Evolutionary conservation across 192 early-diverging fungal species (phyloP).

Genomic region (Funneliformis geosporum): DNA sequence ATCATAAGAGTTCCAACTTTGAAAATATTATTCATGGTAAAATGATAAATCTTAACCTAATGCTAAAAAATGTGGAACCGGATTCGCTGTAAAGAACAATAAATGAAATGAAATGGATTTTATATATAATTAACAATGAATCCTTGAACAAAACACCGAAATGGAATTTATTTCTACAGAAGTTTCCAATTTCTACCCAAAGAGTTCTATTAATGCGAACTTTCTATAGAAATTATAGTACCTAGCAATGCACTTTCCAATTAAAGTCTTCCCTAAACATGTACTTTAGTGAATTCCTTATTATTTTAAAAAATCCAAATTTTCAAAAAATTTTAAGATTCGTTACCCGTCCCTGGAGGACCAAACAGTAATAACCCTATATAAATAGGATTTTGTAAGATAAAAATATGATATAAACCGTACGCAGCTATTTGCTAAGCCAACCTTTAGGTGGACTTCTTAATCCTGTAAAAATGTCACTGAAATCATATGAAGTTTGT

Average conservation of each 20-base stretch:
- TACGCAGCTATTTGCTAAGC: not conserved
- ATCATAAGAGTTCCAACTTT: not conserved
- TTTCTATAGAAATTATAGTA: not conserved
- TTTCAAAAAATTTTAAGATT: slow-evolving; percentile 13
- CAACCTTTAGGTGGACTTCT: slow-evolving; percentile 77
- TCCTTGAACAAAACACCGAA: too few species aligned
- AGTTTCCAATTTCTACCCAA: too few species aligned
- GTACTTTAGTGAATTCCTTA: not conserved
- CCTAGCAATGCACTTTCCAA: slow-evolving; percentile 86
- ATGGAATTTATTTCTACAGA: too few species aligned
- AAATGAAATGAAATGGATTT: too few species aligned
- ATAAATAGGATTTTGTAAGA: not conserved
- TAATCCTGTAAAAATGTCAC: slow-evolving; percentile 86
- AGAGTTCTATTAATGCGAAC: not conserved
- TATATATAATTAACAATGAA: too few species aligned
- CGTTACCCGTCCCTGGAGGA: slow-evolving; percentile 75
- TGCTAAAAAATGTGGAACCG: slow-evolving; percentile 90
- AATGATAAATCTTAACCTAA: slow-evolving; percentile 43
- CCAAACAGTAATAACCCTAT: slow-evolving; percentile 80
- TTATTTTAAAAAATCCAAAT: not conserved
- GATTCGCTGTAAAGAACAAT: slow-evolving; percentile 51
- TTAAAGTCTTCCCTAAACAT: slow-evolving; percentile 72
- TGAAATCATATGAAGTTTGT: slow-evolving; percentile 17
- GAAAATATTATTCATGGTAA: not conserved
- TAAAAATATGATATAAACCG: not conserved